Conservation (phyloP, 2,329 filamentous ascomycete genomes). For the Trichoderma arundinaceum region DNA sequence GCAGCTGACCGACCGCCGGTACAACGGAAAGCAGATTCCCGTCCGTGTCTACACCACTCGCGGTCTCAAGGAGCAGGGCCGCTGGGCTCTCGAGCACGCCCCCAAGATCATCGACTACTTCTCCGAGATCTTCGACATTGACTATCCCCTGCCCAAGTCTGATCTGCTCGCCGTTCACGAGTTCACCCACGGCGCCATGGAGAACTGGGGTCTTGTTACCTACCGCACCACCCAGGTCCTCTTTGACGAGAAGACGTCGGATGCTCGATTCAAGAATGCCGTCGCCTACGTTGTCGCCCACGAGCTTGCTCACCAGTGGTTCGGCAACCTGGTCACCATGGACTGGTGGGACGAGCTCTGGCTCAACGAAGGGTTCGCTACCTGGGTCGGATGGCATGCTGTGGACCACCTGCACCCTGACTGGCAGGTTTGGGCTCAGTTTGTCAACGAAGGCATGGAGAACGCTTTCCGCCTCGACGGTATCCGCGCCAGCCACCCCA, state of each 20-base stretch:
- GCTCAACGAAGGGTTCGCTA: slow-evolving; percentile 96
- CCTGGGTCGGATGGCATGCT: slow-evolving; percentile 96
- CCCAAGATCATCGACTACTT: slow-evolving; percentile 96
- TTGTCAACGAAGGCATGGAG: slow-evolving; percentile 94
- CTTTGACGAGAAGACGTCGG: slow-evolving; percentile 92
- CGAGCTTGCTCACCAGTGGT: slow-evolving; percentile 96
- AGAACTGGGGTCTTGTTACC: slow-evolving; percentile 96
- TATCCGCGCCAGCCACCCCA: slow-evolving; percentile 89
- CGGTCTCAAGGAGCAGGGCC: slow-evolving; percentile 91
- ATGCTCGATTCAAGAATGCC: slow-evolving; percentile 87
- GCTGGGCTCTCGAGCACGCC: slow-evolving; percentile 87
- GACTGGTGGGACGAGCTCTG: slow-evolving; percentile 95
- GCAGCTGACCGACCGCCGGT: slow-evolving; percentile 84
- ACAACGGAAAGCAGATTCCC: slow-evolving; percentile 88
- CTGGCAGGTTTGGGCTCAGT: slow-evolving; percentile 98
- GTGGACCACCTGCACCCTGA: slow-evolving; percentile 92
- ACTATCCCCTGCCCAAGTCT: slow-evolving; percentile 91
- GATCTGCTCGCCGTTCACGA: slow-evolving; percentile 91
- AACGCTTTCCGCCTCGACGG: slow-evolving; percentile 88
- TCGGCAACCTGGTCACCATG: slow-evolving; percentile 94
- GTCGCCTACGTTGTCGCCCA: slow-evolving; percentile 98
- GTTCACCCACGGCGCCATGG: slow-evolving; percentile 88
- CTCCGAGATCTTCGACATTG: slow-evolving; percentile 90
- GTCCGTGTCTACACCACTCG: slow-evolving; percentile 95
- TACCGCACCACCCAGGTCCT: slow-evolving; percentile 94